phyloP scores from a whole-genome alignment of 1,284 basidiomycete genomes.

The Leccinum discolor region DNA sequence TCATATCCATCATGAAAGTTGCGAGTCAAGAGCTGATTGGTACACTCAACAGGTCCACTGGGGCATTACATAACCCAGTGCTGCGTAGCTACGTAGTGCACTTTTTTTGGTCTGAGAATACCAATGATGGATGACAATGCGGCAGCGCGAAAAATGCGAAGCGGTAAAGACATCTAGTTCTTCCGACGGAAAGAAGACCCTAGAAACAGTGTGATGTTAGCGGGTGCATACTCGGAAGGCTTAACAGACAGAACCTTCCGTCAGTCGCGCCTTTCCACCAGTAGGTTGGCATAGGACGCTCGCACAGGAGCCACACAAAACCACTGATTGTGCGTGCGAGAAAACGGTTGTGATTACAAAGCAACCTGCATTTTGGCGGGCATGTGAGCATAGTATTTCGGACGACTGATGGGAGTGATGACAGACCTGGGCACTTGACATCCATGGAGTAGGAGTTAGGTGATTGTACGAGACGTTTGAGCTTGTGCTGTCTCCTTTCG shows the following conservation, averaged over 20 bases:
- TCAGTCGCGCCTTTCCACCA: constrained; percentile 97
- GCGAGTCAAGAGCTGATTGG: not conserved
- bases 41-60: not conserved
- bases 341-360: constrained; percentile 95
- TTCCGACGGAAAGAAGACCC: constrained; percentile 89
- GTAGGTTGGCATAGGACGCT: constrained; percentile 98
- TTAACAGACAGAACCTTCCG: constrained; percentile 78
- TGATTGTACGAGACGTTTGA: constrained; percentile 98
- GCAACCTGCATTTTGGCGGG: constrained; percentile 60
- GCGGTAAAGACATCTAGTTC: constrained; percentile 53
- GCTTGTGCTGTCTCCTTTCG: constrained; percentile 94
- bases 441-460: constrained; percentile 99
- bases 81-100: not conserved
- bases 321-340: constrained; percentile 94
- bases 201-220: constrained; percentile 32
- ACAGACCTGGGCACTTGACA: constrained; percentile 95
- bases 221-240: constrained; percentile 1
- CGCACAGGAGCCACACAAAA: constrained; percentile 91
- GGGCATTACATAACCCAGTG: constrained; percentile 10
- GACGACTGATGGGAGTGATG: constrained; percentile 11
- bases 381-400: constrained; percentile 3
- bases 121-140: constrained; percentile 10
- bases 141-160: not conserved
- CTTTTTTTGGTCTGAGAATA: constrained; percentile 13
- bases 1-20: constrained; percentile 33